A percentile compares a stretch with the other conserved stretches of the same genome.
phyloP scores from a whole-genome alignment of 208 protist species.

The Polymyxa betae region DNA sequence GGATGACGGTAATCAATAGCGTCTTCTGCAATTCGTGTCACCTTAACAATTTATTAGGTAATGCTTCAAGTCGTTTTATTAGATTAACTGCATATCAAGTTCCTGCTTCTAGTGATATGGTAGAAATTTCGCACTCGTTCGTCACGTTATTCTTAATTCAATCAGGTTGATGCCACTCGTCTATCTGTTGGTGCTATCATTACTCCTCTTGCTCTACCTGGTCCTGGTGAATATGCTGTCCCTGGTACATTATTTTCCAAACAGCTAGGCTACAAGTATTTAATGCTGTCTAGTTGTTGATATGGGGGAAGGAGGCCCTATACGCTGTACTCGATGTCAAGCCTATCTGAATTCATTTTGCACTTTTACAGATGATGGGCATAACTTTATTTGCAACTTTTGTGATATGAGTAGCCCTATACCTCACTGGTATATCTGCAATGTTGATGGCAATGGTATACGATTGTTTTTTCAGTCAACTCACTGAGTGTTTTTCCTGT shows the following conservation, averaged over 20 bases:
- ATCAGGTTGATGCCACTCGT: background rate
- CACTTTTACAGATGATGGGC: conserved; percentile 63
- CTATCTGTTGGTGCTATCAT: conserved; percentile 58
- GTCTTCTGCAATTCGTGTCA: background rate
- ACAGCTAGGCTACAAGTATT: background rate
- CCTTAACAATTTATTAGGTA: conserved; percentile 51
- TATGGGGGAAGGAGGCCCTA: conserved; percentile 59
- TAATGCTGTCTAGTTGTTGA: conserved; percentile 61
- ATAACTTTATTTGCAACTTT: conserved; percentile 67
- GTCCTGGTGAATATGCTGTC: conserved; percentile 46
- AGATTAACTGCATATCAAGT: conserved; percentile 61
- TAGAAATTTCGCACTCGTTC: conserved; percentile 3
- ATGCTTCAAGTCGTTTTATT: conserved; percentile 60
- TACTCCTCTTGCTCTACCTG: conserved; percentile 59
- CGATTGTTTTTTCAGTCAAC: background rate
- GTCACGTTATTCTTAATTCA: background rate
- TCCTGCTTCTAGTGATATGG: conserved; percentile 52
- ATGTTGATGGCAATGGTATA: conserved; percentile 53
- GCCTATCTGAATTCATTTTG: conserved; percentile 68
- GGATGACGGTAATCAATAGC: conserved; percentile 12
- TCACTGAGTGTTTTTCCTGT: conserved; percentile 2
- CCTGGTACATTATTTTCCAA: background rate
- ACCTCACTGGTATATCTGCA: conserved; percentile 57
- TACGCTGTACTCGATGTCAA: conserved; percentile 66
- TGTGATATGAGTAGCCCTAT: conserved; percentile 57